phyloP scores from a whole-genome alignment of 495 filamentous ascomycete species.

The Cercophora newfieldiana region DNA sequence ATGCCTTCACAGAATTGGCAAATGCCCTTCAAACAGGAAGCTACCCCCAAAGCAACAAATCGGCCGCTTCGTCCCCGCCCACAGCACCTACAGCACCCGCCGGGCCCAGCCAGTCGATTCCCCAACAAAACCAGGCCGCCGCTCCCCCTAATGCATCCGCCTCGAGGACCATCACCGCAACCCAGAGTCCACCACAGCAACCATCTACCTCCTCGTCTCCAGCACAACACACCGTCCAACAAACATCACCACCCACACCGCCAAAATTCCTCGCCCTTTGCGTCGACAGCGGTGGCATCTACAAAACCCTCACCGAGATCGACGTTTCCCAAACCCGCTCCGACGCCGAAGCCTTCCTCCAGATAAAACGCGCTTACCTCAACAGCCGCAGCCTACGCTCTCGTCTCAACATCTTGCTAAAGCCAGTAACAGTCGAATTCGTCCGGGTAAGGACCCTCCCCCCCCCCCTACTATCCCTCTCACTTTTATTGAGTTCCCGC shows the following conservation, averaged over 20 bases:
- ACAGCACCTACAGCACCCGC: too few species aligned
- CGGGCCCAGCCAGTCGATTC: too few species aligned
- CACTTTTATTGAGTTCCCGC: not conserved
- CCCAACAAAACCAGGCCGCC: too few species aligned
- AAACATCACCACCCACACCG: not conserved
- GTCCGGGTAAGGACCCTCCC: slow-evolving; percentile 8
- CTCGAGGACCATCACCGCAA: too few species aligned
- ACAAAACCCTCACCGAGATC: slow-evolving; percentile 18
- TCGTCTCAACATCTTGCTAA: slow-evolving; percentile 1
- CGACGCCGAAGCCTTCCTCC: slow-evolving; percentile 8
- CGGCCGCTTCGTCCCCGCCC: too few species aligned
- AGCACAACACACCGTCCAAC: not conserved
- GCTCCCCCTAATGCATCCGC: too few species aligned
- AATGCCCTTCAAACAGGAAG: not conserved
- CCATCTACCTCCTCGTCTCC: not conserved
- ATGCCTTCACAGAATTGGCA: not conserved
- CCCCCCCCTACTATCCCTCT: slow-evolving; percentile 9
- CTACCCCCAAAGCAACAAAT: not conserved
- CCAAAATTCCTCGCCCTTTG: slow-evolving; percentile 19
- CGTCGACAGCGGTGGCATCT: slow-evolving; percentile 20
- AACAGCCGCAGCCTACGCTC: slow-evolving; percentile 7
- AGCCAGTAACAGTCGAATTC: slow-evolving; percentile 1
- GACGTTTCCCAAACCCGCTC: slow-evolving; percentile 2
- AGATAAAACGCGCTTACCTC: slow-evolving; percentile 17
- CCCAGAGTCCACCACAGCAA: not conserved